These are phyloP conservation scores for Fraxinus cuspidata DNA, from an alignment of 257 asterid species.

Conservation along the genomic window DNA sequence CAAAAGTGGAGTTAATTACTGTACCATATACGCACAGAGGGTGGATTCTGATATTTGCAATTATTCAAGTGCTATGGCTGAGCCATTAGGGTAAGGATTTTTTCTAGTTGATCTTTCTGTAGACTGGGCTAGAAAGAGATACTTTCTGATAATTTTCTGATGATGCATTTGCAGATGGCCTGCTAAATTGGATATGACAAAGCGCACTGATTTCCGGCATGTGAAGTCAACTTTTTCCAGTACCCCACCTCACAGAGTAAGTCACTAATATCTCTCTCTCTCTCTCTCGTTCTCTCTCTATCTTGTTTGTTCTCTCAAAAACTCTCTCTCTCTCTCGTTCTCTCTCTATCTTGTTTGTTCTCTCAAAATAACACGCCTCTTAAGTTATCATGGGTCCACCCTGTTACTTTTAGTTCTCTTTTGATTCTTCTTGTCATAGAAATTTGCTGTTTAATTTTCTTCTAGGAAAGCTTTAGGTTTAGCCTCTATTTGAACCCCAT, in stretches of 20 bases:
- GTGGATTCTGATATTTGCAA: constrained; percentile 82
- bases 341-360: background rate
- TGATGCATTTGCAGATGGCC: constrained; percentile 88
- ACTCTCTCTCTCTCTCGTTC: background rate
- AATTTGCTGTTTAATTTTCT: constrained; percentile 4
- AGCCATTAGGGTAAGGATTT: constrained; percentile 75
- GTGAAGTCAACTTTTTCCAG: constrained; percentile 71
- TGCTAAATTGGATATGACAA: constrained; percentile 79
- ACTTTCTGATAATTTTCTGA: constrained; percentile 15
- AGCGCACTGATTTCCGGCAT: constrained; percentile 88
- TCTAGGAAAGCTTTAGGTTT: constrained; percentile 6
- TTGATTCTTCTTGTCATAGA: background rate
- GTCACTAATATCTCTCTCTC: constrained; percentile 28
- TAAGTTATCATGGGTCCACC: constrained; percentile 1
- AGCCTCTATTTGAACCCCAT: background rate
- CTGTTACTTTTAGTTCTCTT: background rate
- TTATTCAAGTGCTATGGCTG: constrained; percentile 66
- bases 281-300: background rate
- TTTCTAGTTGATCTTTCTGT: constrained; percentile 27
- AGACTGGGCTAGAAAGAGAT: background rate
- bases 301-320: constrained; percentile 1
- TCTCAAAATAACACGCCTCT: background rate
- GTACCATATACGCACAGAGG: constrained; percentile 72
- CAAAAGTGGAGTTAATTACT: constrained; percentile 85
- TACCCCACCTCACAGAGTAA: constrained; percentile 76